A percentile compares a stretch with the other conserved stretches of the same genome.
Evolutionary conservation across 176 grass and related monocot genomes (phyloP).

Genomic region (Avena sativa): DNA sequence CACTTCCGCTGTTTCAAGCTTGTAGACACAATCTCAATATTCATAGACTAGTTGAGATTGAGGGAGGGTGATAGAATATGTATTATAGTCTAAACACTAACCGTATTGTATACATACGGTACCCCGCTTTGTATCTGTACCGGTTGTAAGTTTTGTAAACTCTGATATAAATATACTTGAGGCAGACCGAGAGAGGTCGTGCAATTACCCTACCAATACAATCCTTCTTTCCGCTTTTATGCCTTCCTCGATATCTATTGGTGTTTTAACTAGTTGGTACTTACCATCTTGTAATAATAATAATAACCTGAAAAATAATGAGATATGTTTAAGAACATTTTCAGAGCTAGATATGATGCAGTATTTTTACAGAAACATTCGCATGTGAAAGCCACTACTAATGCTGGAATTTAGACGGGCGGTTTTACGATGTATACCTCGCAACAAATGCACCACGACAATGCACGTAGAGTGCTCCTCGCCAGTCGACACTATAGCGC

Average conservation of each 20-base stretch:
- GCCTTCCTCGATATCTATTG: constrained; percentile 15
- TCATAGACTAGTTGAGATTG: too few relatives aligned
- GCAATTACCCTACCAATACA: too few relatives aligned
- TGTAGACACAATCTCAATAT: too few relatives aligned
- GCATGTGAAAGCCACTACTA: neutral
- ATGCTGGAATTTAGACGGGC: neutral
- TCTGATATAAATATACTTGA: too few relatives aligned
- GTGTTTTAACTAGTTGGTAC: neutral
- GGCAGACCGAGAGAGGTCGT: too few relatives aligned
- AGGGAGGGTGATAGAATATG: too few relatives aligned
- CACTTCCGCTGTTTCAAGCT: too few relatives aligned
- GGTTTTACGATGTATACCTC: neutral
- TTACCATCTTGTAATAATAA: neutral
- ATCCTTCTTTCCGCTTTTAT: too few relatives aligned
- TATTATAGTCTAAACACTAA: too few relatives aligned
- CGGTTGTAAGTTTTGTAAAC: too few relatives aligned
- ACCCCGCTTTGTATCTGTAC: too few relatives aligned
- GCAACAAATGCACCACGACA: constrained; percentile 18
- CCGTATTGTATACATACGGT: too few relatives aligned
- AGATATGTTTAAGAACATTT: neutral
- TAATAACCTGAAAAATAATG: neutral
- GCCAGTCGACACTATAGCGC: neutral
- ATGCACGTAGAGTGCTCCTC: constrained; percentile 8
- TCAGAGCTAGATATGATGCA: neutral
- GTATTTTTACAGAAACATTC: neutral